phyloP scores from a whole-genome alignment of 306 rosid genomes.

The Styphnolobium japonicum region DNA sequence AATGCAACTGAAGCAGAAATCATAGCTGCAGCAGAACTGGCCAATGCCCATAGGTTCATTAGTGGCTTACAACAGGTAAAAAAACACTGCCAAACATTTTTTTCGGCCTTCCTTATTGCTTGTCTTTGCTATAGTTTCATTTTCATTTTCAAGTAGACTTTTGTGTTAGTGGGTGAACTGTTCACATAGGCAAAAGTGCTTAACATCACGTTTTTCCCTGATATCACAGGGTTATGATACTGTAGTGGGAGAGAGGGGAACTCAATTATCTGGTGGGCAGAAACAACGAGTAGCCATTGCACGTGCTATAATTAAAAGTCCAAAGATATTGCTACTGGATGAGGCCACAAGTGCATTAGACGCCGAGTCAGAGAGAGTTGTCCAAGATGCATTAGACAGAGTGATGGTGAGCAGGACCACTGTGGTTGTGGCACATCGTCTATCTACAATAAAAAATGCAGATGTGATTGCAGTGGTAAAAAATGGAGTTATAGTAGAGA shows the following conservation, averaged over 20 bases:
- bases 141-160: not conserved
- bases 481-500: slow-evolving; percentile 80
- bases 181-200: not conserved
- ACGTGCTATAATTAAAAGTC: slow-evolving; percentile 78
- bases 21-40: slow-evolving; percentile 62
- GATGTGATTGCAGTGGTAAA: slow-evolving; percentile 85
- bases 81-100: not conserved
- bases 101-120: not conserved
- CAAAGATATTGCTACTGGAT: slow-evolving; percentile 71
- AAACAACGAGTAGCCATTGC: slow-evolving; percentile 87
- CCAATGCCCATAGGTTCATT: slow-evolving; percentile 85
- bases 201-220: not conserved
- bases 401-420: slow-evolving; percentile 83
- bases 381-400: slow-evolving; percentile 81
- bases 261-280: slow-evolving; percentile 84
- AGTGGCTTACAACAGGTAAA: slow-evolving; percentile 69
- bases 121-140: not conserved
- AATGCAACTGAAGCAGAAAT: slow-evolving; percentile 77
- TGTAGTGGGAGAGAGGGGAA: slow-evolving; percentile 76
- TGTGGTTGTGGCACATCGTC: slow-evolving; percentile 76
- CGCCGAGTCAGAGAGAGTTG: slow-evolving; percentile 82
- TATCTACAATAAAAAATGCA: slow-evolving; percentile 83
- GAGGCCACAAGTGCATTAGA: slow-evolving; percentile 93
- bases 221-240: slow-evolving; percentile 71
- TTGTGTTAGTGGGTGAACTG: not conserved